Conservation (phyloP, 176 grass and related monocot genomes). For the Tuctoria greenei region DNA sequence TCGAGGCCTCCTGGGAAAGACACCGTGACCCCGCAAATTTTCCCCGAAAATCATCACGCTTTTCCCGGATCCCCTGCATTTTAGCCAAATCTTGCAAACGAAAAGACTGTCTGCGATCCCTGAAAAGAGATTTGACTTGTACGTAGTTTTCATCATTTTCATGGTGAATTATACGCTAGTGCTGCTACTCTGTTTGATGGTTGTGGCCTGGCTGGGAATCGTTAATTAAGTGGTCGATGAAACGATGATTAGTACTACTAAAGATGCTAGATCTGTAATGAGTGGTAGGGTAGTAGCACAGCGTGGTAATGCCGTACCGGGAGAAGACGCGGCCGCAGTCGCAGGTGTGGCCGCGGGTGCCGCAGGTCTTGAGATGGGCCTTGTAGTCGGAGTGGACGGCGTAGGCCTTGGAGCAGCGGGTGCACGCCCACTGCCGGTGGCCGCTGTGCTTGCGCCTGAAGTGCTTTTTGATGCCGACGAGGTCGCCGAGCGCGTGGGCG, state of each 20-base stretch:
- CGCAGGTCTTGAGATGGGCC: constrained; percentile 92
- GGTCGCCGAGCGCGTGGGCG: constrained; percentile 63
- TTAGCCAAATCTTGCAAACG: constrained; percentile 22
- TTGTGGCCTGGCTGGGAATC: neutral
- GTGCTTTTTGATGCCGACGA: constrained; percentile 91
- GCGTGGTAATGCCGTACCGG: constrained; percentile 42
- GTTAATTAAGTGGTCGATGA: neutral
- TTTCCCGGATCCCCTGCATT: constrained; percentile 27
- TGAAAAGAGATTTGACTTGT: neutral
- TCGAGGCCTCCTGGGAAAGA: constrained; percentile 39
- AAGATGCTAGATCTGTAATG: neutral
- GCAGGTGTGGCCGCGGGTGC: constrained; percentile 71
- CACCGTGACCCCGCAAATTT: constrained; percentile 33
- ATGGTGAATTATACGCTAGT: neutral
- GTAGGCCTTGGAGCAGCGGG: constrained; percentile 79
- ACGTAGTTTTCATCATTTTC: neutral
- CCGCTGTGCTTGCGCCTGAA: constrained; percentile 87
- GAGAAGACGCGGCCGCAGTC: constrained; percentile 92
- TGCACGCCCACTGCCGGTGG: constrained; percentile 77
- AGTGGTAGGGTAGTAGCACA: neutral
- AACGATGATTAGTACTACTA: neutral
- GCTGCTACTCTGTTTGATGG: neutral
- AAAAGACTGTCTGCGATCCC: neutral
- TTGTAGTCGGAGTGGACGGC: constrained; percentile 95
- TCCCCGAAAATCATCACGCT: constrained; percentile 50